A percentile compares a stretch with the other conserved stretches of the same genome.
Evolutionary conservation across 306 rosid genomes (phyloP).

Genomic region (Vachellia pachyceras): DNA sequence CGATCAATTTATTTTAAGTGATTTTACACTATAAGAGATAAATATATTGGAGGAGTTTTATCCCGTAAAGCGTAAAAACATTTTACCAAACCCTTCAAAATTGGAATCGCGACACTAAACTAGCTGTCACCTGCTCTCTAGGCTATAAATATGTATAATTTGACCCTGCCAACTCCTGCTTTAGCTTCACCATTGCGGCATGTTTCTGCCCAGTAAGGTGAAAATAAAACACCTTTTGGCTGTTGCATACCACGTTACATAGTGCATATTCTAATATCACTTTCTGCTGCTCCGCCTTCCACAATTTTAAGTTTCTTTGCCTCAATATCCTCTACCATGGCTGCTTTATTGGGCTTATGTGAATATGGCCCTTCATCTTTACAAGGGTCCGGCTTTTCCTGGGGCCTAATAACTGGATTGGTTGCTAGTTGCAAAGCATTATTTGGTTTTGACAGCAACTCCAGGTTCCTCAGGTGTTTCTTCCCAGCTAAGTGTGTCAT

Average conservation of each 20-base stretch:
- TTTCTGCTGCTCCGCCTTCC: slow-evolving; percentile 48
- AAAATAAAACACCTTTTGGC: slow-evolving; percentile 49
- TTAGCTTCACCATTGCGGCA: slow-evolving; percentile 27
- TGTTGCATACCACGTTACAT: slow-evolving; percentile 81
- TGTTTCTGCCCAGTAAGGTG: slow-evolving; percentile 78
- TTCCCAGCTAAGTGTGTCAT: slow-evolving; percentile 60
- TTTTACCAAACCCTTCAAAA: too few relatives aligned
- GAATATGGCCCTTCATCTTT: background rate
- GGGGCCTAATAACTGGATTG: background rate
- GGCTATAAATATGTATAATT: background rate
- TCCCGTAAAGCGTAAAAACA: too few relatives aligned
- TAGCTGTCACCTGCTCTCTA: too few relatives aligned
- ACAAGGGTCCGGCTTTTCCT: background rate
- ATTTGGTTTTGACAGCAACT: slow-evolving; percentile 48
- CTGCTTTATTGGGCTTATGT: background rate
- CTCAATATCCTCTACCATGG: slow-evolving; percentile 48
- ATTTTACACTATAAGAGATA: too few relatives aligned
- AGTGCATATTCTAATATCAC: slow-evolving; percentile 54
- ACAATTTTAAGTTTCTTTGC: slow-evolving; percentile 61
- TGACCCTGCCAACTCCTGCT: slow-evolving; percentile 26
- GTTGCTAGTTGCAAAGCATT: background rate
- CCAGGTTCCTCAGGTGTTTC: slow-evolving; percentile 66
- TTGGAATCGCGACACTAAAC: too few relatives aligned
- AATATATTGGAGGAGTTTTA: too few relatives aligned
- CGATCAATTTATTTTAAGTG: too few relatives aligned